Conservation (phyloP, 2,329 filamentous ascomycete species). For the Hypoxylon sp. region DNA sequence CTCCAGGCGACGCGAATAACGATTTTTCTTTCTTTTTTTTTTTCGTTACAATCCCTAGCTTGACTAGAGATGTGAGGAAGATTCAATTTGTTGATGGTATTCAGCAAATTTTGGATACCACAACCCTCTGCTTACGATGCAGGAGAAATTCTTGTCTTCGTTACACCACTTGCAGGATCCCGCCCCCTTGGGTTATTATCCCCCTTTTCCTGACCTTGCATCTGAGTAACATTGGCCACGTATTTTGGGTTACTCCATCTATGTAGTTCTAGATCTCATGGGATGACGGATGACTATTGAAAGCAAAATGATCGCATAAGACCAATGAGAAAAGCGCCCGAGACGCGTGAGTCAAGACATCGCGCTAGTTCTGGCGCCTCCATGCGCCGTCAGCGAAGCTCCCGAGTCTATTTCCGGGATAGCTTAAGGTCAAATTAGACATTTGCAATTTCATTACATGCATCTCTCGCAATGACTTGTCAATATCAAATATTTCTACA, state of each 20-base stretch:
- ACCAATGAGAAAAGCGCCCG: slow-evolving; percentile 31
- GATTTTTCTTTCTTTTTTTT: not conserved
- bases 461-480: slow-evolving; percentile 41
- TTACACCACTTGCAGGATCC: slow-evolving; percentile 5
- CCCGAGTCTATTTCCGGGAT: slow-evolving; percentile 34
- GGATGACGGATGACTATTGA: slow-evolving; percentile 10
- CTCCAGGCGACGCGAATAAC: slow-evolving; percentile 42
- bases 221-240: slow-evolving; percentile 36
- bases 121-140: not conserved
- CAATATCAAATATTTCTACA: slow-evolving; percentile 17
- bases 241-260: slow-evolving; percentile 28
- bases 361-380: slow-evolving; percentile 27
- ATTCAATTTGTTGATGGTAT: slow-evolving; percentile 1
- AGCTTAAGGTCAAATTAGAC: slow-evolving; percentile 30
- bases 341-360: slow-evolving; percentile 30
- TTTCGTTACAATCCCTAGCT: slow-evolving; percentile 39
- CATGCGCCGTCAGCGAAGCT: slow-evolving; percentile 32
- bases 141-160: not conserved
- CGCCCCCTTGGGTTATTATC: not conserved
- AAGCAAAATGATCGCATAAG: slow-evolving; percentile 10
- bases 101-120: not conserved
- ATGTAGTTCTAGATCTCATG: slow-evolving; percentile 16
- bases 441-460: slow-evolving; percentile 31
- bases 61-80: slow-evolving; percentile 36
- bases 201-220: slow-evolving; percentile 26